Percentiles rank a stretch among this genome's conserved stretches.
Conservation (phyloP, 352 stramenopile genomes). For the Peronospora tabacina region DNA sequence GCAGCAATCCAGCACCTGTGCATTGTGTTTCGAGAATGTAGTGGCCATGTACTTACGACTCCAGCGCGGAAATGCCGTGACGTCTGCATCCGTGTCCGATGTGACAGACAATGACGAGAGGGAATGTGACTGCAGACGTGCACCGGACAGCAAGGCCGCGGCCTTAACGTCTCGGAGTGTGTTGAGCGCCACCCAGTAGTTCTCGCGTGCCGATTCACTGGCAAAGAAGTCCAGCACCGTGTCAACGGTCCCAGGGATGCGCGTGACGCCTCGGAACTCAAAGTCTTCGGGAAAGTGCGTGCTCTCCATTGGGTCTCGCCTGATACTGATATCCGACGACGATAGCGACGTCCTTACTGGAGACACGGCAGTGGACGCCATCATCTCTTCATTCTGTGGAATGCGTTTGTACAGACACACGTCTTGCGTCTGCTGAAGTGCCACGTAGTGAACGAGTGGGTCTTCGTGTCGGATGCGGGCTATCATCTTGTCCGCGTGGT, state of each 20-base stretch:
- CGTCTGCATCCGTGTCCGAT: slow-evolving; percentile 25
- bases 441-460: slow-evolving; percentile 41
- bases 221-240: slow-evolving; percentile 50
- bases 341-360: slow-evolving; percentile 10
- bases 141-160: slow-evolving; percentile 38
- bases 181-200: slow-evolving; percentile 69
- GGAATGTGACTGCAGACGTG: slow-evolving; percentile 23
- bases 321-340: slow-evolving; percentile 14
- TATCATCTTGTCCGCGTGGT: slow-evolving; percentile 43
- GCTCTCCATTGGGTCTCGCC: slow-evolving; percentile 6
- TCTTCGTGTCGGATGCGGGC: slow-evolving; percentile 39
- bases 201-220: slow-evolving; percentile 48
- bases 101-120: slow-evolving; percentile 30
- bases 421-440: slow-evolving; percentile 51
- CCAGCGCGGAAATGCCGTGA: slow-evolving; percentile 49
- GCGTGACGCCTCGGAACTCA: slow-evolving; percentile 64
- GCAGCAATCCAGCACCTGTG: slow-evolving; percentile 48
- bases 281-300: slow-evolving; percentile 26
- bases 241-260: slow-evolving; percentile 50
- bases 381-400: slow-evolving; percentile 14
- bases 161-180: slow-evolving; percentile 53
- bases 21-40: slow-evolving; percentile 51
- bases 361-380: slow-evolving; percentile 5
- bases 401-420: slow-evolving; percentile 61
- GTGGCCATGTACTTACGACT: slow-evolving; percentile 57